Evolutionary conservation across 2,329 filamentous ascomycete species (phyloP).

Genomic region (Aspergillus sp.): DNA sequence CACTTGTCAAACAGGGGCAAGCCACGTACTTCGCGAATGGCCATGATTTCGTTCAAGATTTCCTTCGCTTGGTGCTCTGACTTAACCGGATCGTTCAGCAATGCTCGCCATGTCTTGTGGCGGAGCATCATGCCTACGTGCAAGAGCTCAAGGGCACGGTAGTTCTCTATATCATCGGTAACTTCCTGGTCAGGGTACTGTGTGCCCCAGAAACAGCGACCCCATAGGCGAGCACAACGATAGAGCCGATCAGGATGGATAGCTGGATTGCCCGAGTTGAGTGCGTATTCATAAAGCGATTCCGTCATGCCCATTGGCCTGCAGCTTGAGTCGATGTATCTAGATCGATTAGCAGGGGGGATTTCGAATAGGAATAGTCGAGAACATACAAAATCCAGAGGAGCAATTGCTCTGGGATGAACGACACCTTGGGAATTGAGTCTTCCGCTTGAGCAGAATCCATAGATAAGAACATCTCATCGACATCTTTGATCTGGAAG

Average conservation of each 20-base stretch:
- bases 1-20: neutral
- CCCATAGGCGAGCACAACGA: constrained; percentile 36
- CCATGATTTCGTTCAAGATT: constrained; percentile 26
- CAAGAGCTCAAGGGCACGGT: constrained; percentile 34
- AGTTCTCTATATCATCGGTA: constrained; percentile 41
- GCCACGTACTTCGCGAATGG: constrained; percentile 25
- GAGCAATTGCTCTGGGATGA: constrained; percentile 37
- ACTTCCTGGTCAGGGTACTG: constrained; percentile 39
- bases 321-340: constrained; percentile 32
- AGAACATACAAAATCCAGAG: constrained; percentile 35
- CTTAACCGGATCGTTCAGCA: constrained; percentile 22
- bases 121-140: constrained; percentile 30
- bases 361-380: neutral
- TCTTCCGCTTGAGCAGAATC: constrained; percentile 15
- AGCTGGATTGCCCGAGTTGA: constrained; percentile 31
- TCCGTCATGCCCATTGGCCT: constrained; percentile 30
- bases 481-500: constrained; percentile 30
- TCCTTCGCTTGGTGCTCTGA: constrained; percentile 18
- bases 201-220: constrained; percentile 36
- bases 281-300: constrained; percentile 34
- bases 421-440: constrained; percentile 25
- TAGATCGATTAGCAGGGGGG: constrained; percentile 7
- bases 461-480: constrained; percentile 27
- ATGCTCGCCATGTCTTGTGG: constrained; percentile 30
- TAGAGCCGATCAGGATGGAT: constrained; percentile 35